A percentile compares a stretch with the other conserved stretches of the same genome.
Conservation (phyloP, 2,329 filamentous ascomycete species). For the Fonsecaea pugnacius region DNA sequence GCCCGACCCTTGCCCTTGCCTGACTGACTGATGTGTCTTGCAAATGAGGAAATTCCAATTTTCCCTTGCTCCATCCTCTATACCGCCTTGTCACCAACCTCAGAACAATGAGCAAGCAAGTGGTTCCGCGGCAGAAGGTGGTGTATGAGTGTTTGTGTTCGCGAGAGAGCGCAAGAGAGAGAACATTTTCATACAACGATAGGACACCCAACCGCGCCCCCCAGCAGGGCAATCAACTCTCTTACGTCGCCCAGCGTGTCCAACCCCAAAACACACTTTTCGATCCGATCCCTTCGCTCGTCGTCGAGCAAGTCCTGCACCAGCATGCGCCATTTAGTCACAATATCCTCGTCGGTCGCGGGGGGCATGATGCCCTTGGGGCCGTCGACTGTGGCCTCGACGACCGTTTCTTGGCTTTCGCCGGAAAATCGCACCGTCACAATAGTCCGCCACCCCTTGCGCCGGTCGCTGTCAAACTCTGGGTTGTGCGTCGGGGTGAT, state of each 20-base stretch:
- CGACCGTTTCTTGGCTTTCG: conserved; percentile 15
- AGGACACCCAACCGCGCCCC: conserved; percentile 21
- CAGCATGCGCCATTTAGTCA: conserved; percentile 44
- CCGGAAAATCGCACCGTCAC: conserved; percentile 37
- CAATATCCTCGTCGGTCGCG: conserved; percentile 46
- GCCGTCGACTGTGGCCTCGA: conserved; percentile 30
- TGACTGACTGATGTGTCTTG: no score
- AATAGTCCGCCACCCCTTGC: conserved; percentile 29
- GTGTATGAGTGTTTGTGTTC: no score
- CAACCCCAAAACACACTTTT: conserved; percentile 41
- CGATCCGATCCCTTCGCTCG: conserved; percentile 40
- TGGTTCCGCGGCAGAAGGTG: no score
- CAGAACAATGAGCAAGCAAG: no score
- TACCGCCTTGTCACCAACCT: no score
- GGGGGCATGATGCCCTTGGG: conserved; percentile 43
- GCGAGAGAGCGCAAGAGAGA: no score
- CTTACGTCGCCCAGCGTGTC: conserved; percentile 39
- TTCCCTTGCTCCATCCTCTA: no score
- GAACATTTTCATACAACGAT: conserved; percentile 7
- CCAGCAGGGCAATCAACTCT: conserved; percentile 32
- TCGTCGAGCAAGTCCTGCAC: conserved; percentile 41
- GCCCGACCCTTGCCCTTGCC: no score
- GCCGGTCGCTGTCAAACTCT: conserved; percentile 26
- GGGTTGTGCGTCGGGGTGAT: conserved; percentile 34
- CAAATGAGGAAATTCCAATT: no score